Conservation (phyloP, 768 basidiomycete species). For the Lactarius vividus region DNA sequence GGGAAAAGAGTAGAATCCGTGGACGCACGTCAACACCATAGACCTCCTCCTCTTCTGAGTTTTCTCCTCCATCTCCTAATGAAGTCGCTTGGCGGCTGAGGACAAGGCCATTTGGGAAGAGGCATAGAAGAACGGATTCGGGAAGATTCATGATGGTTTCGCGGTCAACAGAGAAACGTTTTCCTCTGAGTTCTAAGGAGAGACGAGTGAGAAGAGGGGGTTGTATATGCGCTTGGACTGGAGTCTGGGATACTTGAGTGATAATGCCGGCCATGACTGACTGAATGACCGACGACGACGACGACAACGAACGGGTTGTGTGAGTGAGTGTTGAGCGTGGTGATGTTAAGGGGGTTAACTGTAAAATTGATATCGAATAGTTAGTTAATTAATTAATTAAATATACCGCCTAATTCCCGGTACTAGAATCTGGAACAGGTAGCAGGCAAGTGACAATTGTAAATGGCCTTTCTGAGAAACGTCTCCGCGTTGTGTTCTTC, state of each 20-base stretch:
- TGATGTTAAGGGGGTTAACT: not conserved
- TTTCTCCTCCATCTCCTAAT: slow-evolving; percentile 68
- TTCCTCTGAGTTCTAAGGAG: slow-evolving; percentile 88
- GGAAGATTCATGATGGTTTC: slow-evolving; percentile 98
- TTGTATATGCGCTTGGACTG: slow-evolving; percentile 69
- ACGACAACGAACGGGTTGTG: not conserved
- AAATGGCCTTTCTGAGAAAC: slow-evolving; percentile 20
- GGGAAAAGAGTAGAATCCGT: slow-evolving; percentile 7
- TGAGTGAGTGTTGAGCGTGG: not conserved
- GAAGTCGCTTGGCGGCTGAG: slow-evolving; percentile 82
- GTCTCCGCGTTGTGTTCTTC: slow-evolving; percentile 18
- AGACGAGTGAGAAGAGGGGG: slow-evolving; percentile 87
- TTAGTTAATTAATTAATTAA: slow-evolving; percentile 2
- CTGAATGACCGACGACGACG: slow-evolving; percentile 18
- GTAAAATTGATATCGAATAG: not conserved
- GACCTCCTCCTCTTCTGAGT: slow-evolving; percentile 83
- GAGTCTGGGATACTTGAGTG: slow-evolving; percentile 56
- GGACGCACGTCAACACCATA: slow-evolving; percentile 92
- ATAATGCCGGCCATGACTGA: slow-evolving; percentile 42
- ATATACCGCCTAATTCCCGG: slow-evolving; percentile 11
- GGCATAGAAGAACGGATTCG: slow-evolving; percentile 91
- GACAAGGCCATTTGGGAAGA: slow-evolving; percentile 97
- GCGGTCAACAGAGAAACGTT: slow-evolving; percentile 90
- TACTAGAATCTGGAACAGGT: not conserved
- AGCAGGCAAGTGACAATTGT: slow-evolving; percentile 20